Base-by-base conservation (phyloP, 257 asterid genomes). In the Petrea volubilis region DNA sequence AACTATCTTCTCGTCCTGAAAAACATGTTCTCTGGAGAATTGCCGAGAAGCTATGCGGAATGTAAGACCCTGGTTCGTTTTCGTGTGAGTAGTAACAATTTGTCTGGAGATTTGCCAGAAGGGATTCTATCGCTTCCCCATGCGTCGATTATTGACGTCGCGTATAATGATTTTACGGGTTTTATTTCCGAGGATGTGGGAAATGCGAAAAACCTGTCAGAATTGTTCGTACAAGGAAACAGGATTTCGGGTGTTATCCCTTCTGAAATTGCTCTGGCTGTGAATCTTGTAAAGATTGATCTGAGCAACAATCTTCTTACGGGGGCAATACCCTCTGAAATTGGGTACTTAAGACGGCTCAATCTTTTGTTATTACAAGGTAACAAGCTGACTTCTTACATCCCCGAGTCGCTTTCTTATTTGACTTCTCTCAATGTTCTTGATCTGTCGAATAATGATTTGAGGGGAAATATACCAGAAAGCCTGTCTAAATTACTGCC, bases 191-290 rank as follows among this genome's bases (percentile, higher is more conserved):
- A 33, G 67, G 68, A 58, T 7, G 75, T 94, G 40, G 73, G 58
- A 18, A 69, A 79, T 64, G 98, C 98, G 1, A 83, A 68, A 34
- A 94, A 94, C 25, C 77, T 95, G 60, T 92, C 99, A 2, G 96
- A 95, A 68, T 77, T 95, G 27, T 80, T 92, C 81, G 62, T 95
- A 84, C 97, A 88, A 61, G 86, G 88, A 10, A 95, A 95, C 77
- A 79, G 74, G 76, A 71, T 95, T 71, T 88, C 96, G 15, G 98
- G 99, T 5, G 24, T 51, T 25, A 77, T 95, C 9, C 99, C 99
- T 59, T 28, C 41, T 17, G 96, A 90, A 65, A 90, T 95, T 15
- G 84, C 96, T 49, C 57, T 64, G 52, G 95, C 92, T 17, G 29
- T 41, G 6, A 86, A 71, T 63, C 83, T 94, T 17, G 96, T 94